Percentiles rank a stretch among this genome's conserved stretches.
phyloP scores from a whole-genome alignment of 1,284 basidiomycete genomes.

The Pholiota adiposa region DNA sequence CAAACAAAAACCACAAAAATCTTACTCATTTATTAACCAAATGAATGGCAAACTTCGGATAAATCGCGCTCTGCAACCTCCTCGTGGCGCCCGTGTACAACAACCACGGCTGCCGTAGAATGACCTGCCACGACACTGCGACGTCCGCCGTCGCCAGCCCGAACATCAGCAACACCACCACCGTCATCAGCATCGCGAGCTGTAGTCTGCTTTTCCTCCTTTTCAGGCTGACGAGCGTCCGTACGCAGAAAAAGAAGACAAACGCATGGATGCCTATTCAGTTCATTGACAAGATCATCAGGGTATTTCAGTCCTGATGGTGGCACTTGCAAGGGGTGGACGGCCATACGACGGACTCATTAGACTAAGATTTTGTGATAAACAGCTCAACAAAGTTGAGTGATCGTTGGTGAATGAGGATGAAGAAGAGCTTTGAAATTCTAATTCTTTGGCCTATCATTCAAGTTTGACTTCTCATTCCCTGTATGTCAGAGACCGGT shows the following conservation, averaged over 20 bases:
- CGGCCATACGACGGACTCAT: too few relatives aligned
- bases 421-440: too few relatives aligned
- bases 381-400: too few relatives aligned
- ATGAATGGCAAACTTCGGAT: slow-evolving; percentile 26
- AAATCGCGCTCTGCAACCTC: slow-evolving; percentile 15
- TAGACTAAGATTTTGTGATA: too few relatives aligned
- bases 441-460: too few relatives aligned
- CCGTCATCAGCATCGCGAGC: slow-evolving; percentile 19
- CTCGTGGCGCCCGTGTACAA: slow-evolving; percentile 15
- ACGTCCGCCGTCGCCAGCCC: slow-evolving; percentile 24
- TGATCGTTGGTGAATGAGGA: too few relatives aligned
- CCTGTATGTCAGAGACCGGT: too few relatives aligned
- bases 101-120: slow-evolving; percentile 11
- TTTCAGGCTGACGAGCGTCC: slow-evolving; percentile 11
- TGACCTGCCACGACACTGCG: slow-evolving; percentile 21
- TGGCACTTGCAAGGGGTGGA: too few relatives aligned
- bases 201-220: slow-evolving; percentile 16
- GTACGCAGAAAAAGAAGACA: slow-evolving; percentile 22
- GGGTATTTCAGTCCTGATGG: too few relatives aligned
- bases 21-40: slow-evolving; percentile 26
- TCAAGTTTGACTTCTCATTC: too few relatives aligned
- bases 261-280: slow-evolving; percentile 22
- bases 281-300: too few relatives aligned
- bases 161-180: slow-evolving; percentile 28
- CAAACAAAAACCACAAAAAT: background rate